Conservation (phyloP, 306 rosid genomes). For the Quercus robur region DNA sequence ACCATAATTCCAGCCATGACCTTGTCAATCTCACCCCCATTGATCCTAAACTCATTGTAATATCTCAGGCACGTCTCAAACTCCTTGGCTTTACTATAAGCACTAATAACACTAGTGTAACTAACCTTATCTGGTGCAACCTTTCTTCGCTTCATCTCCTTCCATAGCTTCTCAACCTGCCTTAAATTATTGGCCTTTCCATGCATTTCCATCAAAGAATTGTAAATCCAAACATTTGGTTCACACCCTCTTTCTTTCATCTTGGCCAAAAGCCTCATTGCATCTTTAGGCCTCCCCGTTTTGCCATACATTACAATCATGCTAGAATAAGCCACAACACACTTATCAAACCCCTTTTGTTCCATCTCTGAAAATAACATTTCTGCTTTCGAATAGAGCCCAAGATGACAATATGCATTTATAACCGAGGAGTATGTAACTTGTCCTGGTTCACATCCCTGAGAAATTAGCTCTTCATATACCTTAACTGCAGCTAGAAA, state of each 20-base stretch:
- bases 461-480: slow-evolving; percentile 35
- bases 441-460: slow-evolving; percentile 68
- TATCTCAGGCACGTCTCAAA: slow-evolving; percentile 40
- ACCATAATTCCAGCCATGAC: slow-evolving; percentile 75
- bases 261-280: slow-evolving; percentile 59
- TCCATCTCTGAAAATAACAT: slow-evolving; percentile 50
- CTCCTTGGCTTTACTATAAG: slow-evolving; percentile 55
- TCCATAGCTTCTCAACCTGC: slow-evolving; percentile 72
- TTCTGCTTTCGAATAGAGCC: slow-evolving; percentile 51
- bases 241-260: slow-evolving; percentile 79
- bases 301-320: slow-evolving; percentile 76
- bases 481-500: slow-evolving; percentile 36
- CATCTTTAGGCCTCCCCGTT: slow-evolving; percentile 46
- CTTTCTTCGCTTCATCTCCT: slow-evolving; percentile 67
- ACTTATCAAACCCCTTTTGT: slow-evolving; percentile 60
- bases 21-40: slow-evolving; percentile 61
- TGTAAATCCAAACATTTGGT: slow-evolving; percentile 79
- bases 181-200: slow-evolving; percentile 58
- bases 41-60: slow-evolving; percentile 54
- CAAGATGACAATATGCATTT: slow-evolving; percentile 59
- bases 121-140: slow-evolving; percentile 67
- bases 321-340: slow-evolving; percentile 73
- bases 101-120: slow-evolving; percentile 55
- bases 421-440: slow-evolving; percentile 64
- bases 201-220: slow-evolving; percentile 72